Conservation (phyloP, 2,329 filamentous ascomycete genomes). For the Juglanconis oblonga region DNA sequence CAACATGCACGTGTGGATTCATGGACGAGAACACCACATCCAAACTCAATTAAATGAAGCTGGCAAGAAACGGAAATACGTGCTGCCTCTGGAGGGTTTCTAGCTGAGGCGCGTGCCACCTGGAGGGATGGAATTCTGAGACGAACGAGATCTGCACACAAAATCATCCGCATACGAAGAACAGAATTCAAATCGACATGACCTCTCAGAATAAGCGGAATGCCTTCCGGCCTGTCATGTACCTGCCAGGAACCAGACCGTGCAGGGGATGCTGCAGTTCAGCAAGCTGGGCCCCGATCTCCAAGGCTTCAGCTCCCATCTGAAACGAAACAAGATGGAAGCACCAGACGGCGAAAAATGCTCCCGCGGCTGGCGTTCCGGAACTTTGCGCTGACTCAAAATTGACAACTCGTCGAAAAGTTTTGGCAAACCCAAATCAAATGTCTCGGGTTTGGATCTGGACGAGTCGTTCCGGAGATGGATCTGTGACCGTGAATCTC, state of each 20-base stretch:
- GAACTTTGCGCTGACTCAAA: conserved; percentile 10
- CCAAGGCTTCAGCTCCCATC: conserved; percentile 4
- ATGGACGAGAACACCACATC: not conserved
- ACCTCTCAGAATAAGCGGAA: not conserved
- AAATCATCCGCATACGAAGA: too few relatives aligned
- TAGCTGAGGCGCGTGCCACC: not conserved
- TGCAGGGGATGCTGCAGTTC: conserved; percentile 7
- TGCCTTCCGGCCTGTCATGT: not conserved
- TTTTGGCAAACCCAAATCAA: too few relatives aligned
- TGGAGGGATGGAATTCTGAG: not conserved
- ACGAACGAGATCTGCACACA: not conserved
- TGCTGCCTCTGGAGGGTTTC: too few relatives aligned
- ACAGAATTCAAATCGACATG: not conserved
- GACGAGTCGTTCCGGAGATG: too few relatives aligned
- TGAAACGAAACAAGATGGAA: conserved; percentile 15
- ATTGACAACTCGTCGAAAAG: too few relatives aligned
- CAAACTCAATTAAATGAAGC: conserved; percentile 9
- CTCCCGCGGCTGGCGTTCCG: conserved; percentile 9
- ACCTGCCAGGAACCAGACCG: conserved; percentile 10
- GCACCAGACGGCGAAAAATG: not conserved
- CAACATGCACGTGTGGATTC: not conserved
- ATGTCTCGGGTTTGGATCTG: too few relatives aligned
- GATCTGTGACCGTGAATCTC: too few relatives aligned
- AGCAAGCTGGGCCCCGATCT: not conserved
- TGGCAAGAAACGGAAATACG: too few relatives aligned